Evolutionary conservation across 805 yeast genomes (phyloP).

Genomic region (Candida pseudoglaebosa): DNA sequence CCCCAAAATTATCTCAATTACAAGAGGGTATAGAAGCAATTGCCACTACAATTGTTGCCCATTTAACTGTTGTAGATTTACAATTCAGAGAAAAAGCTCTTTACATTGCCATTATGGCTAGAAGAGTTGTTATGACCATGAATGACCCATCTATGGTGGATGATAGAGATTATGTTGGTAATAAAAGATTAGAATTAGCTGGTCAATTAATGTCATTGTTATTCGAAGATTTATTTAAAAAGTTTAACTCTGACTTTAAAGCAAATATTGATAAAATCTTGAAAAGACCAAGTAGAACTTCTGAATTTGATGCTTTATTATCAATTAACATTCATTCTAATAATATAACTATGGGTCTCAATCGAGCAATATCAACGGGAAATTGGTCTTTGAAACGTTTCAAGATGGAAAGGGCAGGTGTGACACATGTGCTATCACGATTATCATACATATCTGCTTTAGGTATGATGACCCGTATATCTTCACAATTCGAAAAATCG

Average conservation of each 20-base stretch:
- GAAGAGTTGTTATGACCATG: constrained; percentile 94
- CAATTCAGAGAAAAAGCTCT: constrained; percentile 93
- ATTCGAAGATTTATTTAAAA: constrained; percentile 95
- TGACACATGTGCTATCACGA: constrained; percentile 91
- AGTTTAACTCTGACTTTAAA: constrained; percentile 92
- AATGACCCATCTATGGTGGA: constrained; percentile 94
- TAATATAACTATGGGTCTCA: constrained; percentile 89
- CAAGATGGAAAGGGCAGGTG: constrained; percentile 99
- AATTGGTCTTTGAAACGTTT: constrained; percentile 98
- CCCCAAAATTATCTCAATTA: constrained; percentile 70
- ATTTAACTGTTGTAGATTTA: constrained; percentile 75
- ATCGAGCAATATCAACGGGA: constrained; percentile 96
- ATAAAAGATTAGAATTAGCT: constrained; percentile 93
- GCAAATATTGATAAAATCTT: constrained; percentile 90
- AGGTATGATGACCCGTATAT: constrained; percentile 99
- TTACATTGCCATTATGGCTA: constrained; percentile 93
- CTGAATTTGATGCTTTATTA: constrained; percentile 89
- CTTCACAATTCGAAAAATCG: constrained; percentile 98
- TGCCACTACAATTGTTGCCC: constrained; percentile 95
- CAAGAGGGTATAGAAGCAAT: constrained; percentile 97
- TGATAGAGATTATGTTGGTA: constrained; percentile 98
- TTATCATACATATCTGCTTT: constrained; percentile 89
- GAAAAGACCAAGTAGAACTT: constrained; percentile 90
- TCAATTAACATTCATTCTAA: constrained; percentile 88
- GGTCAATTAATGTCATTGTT: constrained; percentile 94